Conservation (phyloP, 2,329 filamentous ascomycete species). For the Aspergillus pseudoviridinutans region DNA sequence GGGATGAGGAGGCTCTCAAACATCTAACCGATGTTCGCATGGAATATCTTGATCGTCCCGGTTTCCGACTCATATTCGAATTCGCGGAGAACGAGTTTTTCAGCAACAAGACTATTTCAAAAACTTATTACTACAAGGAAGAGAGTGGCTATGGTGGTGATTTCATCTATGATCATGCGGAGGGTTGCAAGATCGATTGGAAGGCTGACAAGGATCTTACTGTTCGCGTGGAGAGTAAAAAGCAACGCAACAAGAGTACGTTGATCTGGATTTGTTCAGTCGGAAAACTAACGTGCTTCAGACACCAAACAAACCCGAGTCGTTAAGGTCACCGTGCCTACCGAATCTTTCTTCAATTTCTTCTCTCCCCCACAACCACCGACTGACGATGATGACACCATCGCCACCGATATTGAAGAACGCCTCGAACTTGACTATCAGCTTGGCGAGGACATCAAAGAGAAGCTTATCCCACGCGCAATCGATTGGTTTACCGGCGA, state of each 20-base stretch:
- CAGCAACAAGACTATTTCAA: conserved; percentile 93
- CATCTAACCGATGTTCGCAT: conserved; percentile 89
- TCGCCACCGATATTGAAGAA: conserved; percentile 89
- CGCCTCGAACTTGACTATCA: conserved; percentile 98
- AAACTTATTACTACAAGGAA: conserved; percentile 99
- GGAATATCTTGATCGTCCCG: conserved; percentile 98
- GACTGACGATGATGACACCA: conserved; percentile 62
- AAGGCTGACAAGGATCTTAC: conserved; percentile 90
- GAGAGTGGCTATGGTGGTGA: conserved; percentile 98
- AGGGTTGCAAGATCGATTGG: conserved; percentile 98
- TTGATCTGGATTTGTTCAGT: conserved; percentile 7
- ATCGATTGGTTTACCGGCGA: conserved; percentile 99
- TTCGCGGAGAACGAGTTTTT: conserved; percentile 95
- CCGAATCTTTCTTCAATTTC: conserved; percentile 99
- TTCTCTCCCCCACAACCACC: conserved; percentile 93
- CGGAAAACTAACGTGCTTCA: conserved; percentile 38
- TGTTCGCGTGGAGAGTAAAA: conserved; percentile 95
- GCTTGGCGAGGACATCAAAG: conserved; percentile 98
- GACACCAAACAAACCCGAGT: conserved; percentile 99
- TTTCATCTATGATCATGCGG: conserved; percentile 99
- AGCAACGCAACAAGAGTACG: conserved; percentile 99
- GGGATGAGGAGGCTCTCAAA: conserved; percentile 91
- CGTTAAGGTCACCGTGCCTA: conserved; percentile 98
- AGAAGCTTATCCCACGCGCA: conserved; percentile 96
- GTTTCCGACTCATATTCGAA: conserved; percentile 97